Evolutionary conservation across 176 grass and related monocot genomes (phyloP).

Genomic region (Musa acuminata): DNA sequence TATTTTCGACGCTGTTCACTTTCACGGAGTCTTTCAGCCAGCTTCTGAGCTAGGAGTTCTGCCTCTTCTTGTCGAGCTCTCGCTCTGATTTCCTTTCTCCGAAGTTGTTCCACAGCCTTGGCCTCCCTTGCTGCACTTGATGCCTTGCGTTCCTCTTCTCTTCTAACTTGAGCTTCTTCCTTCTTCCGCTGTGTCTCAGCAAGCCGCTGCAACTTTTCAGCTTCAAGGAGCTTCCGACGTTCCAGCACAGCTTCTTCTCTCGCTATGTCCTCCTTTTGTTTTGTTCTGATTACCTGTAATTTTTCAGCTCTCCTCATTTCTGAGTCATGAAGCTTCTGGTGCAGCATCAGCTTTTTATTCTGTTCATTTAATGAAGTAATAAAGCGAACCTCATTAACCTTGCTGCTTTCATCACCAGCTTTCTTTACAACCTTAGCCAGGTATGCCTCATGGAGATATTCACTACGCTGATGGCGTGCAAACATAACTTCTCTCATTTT

Average conservation of each 20-base stretch:
- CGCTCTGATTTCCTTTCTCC: slow-evolving; percentile 94
- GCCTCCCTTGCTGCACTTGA: slow-evolving; percentile 94
- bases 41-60: slow-evolving; percentile 86
- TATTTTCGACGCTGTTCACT: slow-evolving; percentile 95
- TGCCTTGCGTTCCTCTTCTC: slow-evolving; percentile 98
- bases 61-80: slow-evolving; percentile 93
- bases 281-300: slow-evolving; percentile 91
- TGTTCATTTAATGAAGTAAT: slow-evolving; percentile 98
- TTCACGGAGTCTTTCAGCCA: slow-evolving; percentile 93
- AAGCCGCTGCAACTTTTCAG: slow-evolving; percentile 95
- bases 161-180: slow-evolving; percentile 92
- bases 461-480: slow-evolving; percentile 85
- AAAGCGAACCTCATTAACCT: slow-evolving; percentile 98
- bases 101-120: slow-evolving; percentile 69
- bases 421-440: slow-evolving; percentile 86
- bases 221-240: slow-evolving; percentile 85
- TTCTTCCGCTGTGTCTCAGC: slow-evolving; percentile 96
- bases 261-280: slow-evolving; percentile 94
- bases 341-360: slow-evolving; percentile 89
- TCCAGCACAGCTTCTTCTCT: slow-evolving; percentile 99
- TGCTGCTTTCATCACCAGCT: slow-evolving; percentile 95
- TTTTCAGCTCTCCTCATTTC: slow-evolving; percentile 97
- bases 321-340: slow-evolving; percentile 90
- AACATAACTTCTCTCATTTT: slow-evolving; percentile 92
- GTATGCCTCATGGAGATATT: slow-evolving; percentile 89